These are phyloP conservation scores for slime mould (Dictyostelium discoideum) DNA, from an alignment of 78 protist genomes.

Conservation along the genomic window DNA sequence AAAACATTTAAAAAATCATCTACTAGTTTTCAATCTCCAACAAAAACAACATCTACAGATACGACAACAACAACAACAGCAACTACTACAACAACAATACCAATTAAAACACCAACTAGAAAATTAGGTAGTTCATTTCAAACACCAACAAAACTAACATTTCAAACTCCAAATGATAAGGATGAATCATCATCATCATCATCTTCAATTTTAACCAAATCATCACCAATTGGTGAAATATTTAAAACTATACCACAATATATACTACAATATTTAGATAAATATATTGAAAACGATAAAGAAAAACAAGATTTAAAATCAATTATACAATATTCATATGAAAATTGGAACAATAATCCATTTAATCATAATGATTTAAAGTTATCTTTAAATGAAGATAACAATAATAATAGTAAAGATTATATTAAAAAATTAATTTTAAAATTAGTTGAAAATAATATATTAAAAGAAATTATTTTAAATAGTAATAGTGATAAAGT, in stretches of 20 bases:
- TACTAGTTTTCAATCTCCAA: not conserved
- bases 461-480: not conserved
- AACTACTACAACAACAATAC: not conserved
- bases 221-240: not conserved
- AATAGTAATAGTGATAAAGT: not conserved
- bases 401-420: not conserved
- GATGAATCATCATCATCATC: not conserved
- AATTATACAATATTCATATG: not conserved
- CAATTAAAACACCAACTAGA: not conserved
- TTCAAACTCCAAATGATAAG: not conserved
- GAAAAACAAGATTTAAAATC: not conserved
- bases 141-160: not conserved
- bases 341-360: not conserved
- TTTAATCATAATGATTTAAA: not conserved
- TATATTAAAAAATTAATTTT: not conserved
- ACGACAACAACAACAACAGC: not conserved
- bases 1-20: not conserved
- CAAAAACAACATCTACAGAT: not conserved
- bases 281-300: not conserved
- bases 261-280: not conserved
- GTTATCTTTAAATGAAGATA: not conserved
- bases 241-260: not conserved
- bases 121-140: not conserved
- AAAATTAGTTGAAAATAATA: not conserved
- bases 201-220: not conserved